Evolutionary conservation across 2,329 filamentous ascomycete species (phyloP).

Genomic region (Gnomoniopsis smithogilvyi): DNA sequence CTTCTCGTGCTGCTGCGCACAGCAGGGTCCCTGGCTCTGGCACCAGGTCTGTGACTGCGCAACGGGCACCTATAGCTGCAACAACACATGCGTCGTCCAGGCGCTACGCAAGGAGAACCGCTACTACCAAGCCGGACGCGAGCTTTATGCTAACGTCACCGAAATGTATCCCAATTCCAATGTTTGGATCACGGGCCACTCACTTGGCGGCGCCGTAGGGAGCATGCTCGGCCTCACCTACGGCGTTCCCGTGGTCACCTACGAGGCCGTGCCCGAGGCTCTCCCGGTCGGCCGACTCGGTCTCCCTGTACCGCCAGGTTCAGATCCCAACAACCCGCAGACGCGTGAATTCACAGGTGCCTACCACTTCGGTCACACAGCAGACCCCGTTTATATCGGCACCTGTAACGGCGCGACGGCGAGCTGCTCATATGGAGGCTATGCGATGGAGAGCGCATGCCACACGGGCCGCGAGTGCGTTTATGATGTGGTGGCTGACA

Average conservation of each 20-base stretch:
- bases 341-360: conserved; percentile 69
- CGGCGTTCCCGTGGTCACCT: conserved; percentile 85
- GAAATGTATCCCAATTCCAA: conserved; percentile 80
- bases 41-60: conserved; percentile 92
- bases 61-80: conserved; percentile 82
- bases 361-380: conserved; percentile 92
- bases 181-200: conserved; percentile 90
- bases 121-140: conserved; percentile 85
- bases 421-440: conserved; percentile 85
- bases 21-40: conserved; percentile 88
- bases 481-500: conserved; percentile 88
- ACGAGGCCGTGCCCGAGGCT: conserved; percentile 89
- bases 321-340: conserved; percentile 69
- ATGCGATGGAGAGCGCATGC: conserved; percentile 90
- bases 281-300: conserved; percentile 81
- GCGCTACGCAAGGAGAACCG: conserved; percentile 78
- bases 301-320: conserved; percentile 78
- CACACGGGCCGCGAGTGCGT: conserved; percentile 85
- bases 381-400: conserved; percentile 92
- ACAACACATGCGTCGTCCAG: conserved; percentile 80
- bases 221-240: conserved; percentile 90
- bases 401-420: conserved; percentile 89
- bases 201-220: conserved; percentile 83
- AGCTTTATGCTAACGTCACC: conserved; percentile 90
- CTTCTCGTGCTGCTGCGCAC: conserved; percentile 95